phyloP scores from a whole-genome alignment of 2,329 filamentous ascomycete species.

The Cryphonectria parasitica region DNA sequence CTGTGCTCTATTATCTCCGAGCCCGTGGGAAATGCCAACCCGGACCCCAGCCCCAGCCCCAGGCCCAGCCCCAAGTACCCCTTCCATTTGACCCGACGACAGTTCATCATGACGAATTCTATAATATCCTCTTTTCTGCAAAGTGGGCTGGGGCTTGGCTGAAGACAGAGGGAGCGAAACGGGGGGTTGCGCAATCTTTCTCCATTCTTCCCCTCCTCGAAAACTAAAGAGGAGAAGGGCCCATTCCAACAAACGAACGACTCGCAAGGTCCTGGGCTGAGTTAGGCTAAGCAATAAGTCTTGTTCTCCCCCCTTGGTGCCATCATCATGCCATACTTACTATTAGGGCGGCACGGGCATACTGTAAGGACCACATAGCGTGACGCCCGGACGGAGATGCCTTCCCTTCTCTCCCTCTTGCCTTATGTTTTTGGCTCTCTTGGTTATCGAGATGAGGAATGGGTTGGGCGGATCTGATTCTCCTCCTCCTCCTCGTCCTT shows the following conservation, averaged over 20 bases:
- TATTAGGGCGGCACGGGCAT: not conserved
- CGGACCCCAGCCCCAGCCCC: not conserved
- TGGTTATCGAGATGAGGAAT: no score
- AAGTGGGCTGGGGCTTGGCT: not conserved
- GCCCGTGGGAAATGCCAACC: not conserved
- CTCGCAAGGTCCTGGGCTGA: not conserved
- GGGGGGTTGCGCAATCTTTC: not conserved
- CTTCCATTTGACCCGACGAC: not conserved
- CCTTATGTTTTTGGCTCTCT: no score
- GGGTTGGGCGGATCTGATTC: not conserved
- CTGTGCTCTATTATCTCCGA: conserved; percentile 8
- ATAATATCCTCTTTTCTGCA: not conserved
- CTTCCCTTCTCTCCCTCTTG: conserved; percentile 12
- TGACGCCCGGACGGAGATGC: conserved; percentile 10
- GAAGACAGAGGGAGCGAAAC: no score
- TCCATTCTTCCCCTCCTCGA: not conserved
- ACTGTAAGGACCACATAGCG: not conserved
- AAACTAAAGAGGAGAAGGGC: not conserved
- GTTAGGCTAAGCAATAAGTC: not conserved
- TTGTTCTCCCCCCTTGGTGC: not conserved
- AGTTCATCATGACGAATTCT: not conserved
- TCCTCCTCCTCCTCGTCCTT: not conserved
- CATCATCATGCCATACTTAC: conserved; percentile 3
- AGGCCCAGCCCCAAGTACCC: not conserved
- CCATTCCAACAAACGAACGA: not conserved